Conservation (phyloP, 2,329 filamentous ascomycete species). For the Diaporthe humulicola region DNA sequence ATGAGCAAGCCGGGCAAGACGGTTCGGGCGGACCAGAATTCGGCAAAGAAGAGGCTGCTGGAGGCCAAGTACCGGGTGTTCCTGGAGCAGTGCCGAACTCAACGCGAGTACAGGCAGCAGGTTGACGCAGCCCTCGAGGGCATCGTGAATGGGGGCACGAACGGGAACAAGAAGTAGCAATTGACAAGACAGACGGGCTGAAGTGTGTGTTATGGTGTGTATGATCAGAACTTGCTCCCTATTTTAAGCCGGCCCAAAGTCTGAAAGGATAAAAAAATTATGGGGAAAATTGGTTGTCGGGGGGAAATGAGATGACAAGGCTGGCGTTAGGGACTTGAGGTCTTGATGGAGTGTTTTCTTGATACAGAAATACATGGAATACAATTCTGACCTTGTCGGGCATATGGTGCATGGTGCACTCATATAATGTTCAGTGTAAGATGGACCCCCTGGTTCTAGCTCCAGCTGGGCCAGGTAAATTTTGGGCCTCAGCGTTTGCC, state of each 20-base stretch:
- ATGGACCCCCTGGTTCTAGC: neutral
- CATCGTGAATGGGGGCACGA: conserved; percentile 9
- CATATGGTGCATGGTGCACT: no score
- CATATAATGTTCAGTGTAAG: neutral
- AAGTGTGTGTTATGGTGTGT: neutral
- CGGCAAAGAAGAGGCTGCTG: conserved; percentile 82
- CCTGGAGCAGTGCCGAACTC: conserved; percentile 88
- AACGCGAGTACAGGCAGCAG: conserved; percentile 84
- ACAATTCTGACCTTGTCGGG: neutral
- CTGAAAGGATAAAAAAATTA: neutral
- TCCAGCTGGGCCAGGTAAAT: neutral
- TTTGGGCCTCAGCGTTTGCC: conserved; percentile 19
- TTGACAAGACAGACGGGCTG: neutral
- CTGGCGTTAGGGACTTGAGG: neutral
- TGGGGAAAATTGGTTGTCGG: neutral
- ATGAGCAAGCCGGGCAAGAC: conserved; percentile 95
- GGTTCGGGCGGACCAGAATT: conserved; percentile 80
- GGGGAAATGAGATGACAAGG: neutral
- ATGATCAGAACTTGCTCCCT: neutral
- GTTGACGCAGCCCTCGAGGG: conserved; percentile 74
- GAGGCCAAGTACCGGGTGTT: conserved; percentile 96
- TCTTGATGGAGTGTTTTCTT: neutral
- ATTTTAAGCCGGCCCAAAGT: neutral
- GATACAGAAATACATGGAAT: no score
- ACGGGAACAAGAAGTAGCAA: conserved; percentile 45